Conservation (phyloP, 164 flowering plant genomes). For the Sextonia rubra region DNA sequence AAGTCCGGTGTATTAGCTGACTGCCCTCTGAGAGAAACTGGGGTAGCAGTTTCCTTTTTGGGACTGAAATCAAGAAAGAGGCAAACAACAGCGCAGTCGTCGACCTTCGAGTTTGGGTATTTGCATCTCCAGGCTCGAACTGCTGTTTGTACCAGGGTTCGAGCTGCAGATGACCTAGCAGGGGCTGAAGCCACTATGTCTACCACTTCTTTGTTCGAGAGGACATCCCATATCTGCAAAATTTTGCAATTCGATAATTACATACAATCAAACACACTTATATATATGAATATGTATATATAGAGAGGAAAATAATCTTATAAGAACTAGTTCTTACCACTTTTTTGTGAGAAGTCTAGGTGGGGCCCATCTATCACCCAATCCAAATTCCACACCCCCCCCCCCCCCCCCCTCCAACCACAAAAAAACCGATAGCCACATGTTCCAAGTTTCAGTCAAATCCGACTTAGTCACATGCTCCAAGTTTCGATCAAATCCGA, state of each 20-base stretch:
- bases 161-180: constrained; percentile 4
- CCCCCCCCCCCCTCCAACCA: too few relatives aligned
- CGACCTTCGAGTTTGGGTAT: constrained; percentile 5
- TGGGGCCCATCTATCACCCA: too few relatives aligned
- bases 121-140: constrained; percentile 11
- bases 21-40: constrained; percentile 22
- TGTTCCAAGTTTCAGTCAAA: too few relatives aligned
- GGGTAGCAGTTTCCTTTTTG: constrained; percentile 5
- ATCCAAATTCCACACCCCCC: too few relatives aligned
- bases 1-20: constrained; percentile 41
- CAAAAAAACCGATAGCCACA: too few relatives aligned
- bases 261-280: too few relatives aligned
- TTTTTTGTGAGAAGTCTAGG: too few relatives aligned
- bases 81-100: constrained; percentile 13
- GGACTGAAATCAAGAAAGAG: constrained; percentile 4
- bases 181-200: constrained; percentile 7
- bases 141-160: constrained; percentile 2
- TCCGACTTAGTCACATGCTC: too few relatives aligned
- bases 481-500: too few relatives aligned
- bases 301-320: too few relatives aligned
- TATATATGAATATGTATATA: too few relatives aligned
- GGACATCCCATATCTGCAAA: constrained; percentile 11
- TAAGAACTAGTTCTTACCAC: too few relatives aligned
- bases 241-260: neutral
- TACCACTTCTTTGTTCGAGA: constrained; percentile 12